Conservation (phyloP, 179 eudicot genomes). For the Camellia oleifera region DNA sequence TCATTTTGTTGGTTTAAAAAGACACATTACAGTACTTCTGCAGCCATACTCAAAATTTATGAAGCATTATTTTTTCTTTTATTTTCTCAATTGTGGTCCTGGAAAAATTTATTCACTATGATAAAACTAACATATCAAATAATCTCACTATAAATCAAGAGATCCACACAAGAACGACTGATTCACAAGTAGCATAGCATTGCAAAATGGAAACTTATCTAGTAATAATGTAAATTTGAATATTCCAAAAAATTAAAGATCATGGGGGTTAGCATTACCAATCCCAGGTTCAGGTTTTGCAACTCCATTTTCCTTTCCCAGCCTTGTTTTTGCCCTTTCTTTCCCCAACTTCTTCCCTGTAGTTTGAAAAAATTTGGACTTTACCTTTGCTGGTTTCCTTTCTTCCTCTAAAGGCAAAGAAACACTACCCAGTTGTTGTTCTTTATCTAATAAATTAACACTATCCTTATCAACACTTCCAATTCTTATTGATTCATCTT, state of each 20-base stretch:
- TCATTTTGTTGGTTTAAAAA: slow-evolving; percentile 1
- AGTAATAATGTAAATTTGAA: background rate
- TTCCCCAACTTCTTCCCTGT: slow-evolving; percentile 15
- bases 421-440: slow-evolving; percentile 9
- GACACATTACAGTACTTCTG: background rate
- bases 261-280: slow-evolving; percentile 24
- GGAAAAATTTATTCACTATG: background rate
- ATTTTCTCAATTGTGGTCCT: background rate
- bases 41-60: background rate
- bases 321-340: slow-evolving; percentile 9
- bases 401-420: slow-evolving; percentile 17
- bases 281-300: slow-evolving; percentile 15
- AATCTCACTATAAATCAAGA: background rate
- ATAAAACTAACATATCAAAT: background rate
- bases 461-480: slow-evolving; percentile 18
- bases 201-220: background rate
- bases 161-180: background rate
- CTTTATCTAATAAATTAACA: slow-evolving; percentile 16
- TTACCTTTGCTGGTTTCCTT: slow-evolving; percentile 23
- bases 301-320: slow-evolving; percentile 11
- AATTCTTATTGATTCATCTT: slow-evolving; percentile 20
- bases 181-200: background rate
- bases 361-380: slow-evolving; percentile 8
- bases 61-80: background rate
- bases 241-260: background rate